These are phyloP conservation scores for Lachancea sp. DNA, from an alignment of 805 yeast species.

Conservation along the genomic window DNA sequence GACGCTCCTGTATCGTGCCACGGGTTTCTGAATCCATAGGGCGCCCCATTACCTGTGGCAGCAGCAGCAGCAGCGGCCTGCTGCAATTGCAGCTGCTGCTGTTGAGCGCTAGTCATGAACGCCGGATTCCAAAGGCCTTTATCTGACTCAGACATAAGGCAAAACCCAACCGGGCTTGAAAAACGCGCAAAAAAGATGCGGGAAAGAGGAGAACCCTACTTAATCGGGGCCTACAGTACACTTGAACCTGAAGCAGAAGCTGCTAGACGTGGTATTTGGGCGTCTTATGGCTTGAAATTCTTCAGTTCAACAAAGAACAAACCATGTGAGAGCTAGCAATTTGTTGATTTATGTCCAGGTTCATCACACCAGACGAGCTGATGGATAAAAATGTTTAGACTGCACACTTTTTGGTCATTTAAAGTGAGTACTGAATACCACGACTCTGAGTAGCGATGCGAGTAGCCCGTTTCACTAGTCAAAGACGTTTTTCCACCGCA, in stretches of 20 bases:
- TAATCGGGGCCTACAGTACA: too few relatives aligned
- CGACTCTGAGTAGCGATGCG: too few relatives aligned
- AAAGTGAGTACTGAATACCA: too few relatives aligned
- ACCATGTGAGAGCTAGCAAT: not conserved
- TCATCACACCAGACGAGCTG: too few relatives aligned
- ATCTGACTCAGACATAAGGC: constrained; percentile 4
- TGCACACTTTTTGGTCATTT: too few relatives aligned
- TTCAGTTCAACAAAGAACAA: too few relatives aligned
- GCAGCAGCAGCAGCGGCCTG: constrained; percentile 6
- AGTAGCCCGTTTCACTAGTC: too few relatives aligned
- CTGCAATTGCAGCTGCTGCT: constrained; percentile 7
- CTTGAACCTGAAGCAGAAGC: too few relatives aligned
- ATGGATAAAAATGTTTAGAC: too few relatives aligned
- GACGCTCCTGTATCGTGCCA: constrained; percentile 16
- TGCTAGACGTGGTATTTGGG: too few relatives aligned
- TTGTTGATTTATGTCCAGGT: not conserved
- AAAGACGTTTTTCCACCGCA: too few relatives aligned
- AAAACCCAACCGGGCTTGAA: not conserved
- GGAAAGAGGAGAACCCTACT: not conserved
- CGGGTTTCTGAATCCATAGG: constrained; percentile 20
- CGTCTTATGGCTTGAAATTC: too few relatives aligned
- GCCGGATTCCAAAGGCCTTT: constrained; percentile 17
- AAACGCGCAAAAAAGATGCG: not conserved
- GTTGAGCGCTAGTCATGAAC: constrained; percentile 11
- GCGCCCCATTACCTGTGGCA: constrained; percentile 3